Evolutionary conservation across 2,329 filamentous ascomycete species (phyloP), one percentile per base, ranked within the genome.

Genomic region (Monosporascus sp.): DNA sequence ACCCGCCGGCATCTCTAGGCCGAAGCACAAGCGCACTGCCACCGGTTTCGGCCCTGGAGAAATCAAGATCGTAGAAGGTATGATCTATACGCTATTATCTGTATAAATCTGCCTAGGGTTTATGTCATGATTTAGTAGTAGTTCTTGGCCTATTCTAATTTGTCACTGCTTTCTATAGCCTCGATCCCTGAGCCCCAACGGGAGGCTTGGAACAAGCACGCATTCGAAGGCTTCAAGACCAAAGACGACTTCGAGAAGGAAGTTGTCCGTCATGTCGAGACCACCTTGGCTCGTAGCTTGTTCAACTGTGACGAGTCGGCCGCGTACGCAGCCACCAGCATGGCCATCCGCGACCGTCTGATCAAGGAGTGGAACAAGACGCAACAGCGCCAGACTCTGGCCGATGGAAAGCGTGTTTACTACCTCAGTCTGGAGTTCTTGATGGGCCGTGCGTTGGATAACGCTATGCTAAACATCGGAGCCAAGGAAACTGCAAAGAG

Each of bases 261-360:
- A 68, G 81, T 95, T 53, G 91, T 99, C 59, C 87, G 87, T 60
- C 94, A 99, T 77, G 89, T 99, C 66, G 94, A 99, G 75, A 97
- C 94, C 3, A 96, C 92, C 3, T 81, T 99, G 57, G 94, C 94
- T 58, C 89, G 94, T 56, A 97, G 92, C 67, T 84, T 99, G 71
- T 97, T 93, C 82, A 99, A 99, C 74, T 99, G 94, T 74, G 92
- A 99, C 77, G 94, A 99, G 74, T 81, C 83, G 52, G 94, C 94
- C 51, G 91, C 92, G 35, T 99, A 99, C 72, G 85, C 89, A 7
- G 94, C 93, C 60, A 91, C 92, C 44, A 90, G 91, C 60, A 77
- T 99, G 65, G 93, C 94, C 26, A 93, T 99, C 74, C 85, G 94
- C 66, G 93, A 99, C 71, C 87, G 91, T 50, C 78, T 99, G 68